Base-by-base conservation (phyloP, 352 stramenopile genomes). In the Phytophthora syringae region DNA sequence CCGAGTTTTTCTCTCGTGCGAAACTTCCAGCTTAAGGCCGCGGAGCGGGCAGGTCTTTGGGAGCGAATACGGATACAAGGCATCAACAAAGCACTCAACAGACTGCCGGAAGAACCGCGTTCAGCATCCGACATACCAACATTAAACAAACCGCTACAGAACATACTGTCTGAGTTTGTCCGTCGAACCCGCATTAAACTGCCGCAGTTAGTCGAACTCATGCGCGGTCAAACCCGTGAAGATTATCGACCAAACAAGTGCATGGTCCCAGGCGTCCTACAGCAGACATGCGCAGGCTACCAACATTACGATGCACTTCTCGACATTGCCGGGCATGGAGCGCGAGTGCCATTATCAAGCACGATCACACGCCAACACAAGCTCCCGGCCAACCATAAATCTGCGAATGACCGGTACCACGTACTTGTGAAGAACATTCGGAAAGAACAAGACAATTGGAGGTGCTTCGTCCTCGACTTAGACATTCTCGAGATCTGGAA, bases 361-460 rank as follows among this genome's bases (percentile, higher is more conserved):
- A 0, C 6, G 1, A 2, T 45, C 3, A 18, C 50, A 4, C 42
- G 13, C 1, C 47, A 56, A 24, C 10, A 37, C 1, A 30, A 45
- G 1, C 36, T 50, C 20, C 47, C 47, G 18, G 24, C 48, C 20
- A 64, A 65, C 25, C 37, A 70, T 30, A 24, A 47, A 12, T 65
- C 39, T 13, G 62, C 48, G 0, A 24, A 12, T 2, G 54, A 67
- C 1, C 50, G 51, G 0, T 64, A 66, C 25, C 11, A 28, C 6
- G 43, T 66, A 13, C 45, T 64, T 20, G 32, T 62, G 21, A 60
- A 64, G 16, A 63, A 67, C 16, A 55, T 67, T n/a, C 54, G 63
- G 4, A 66, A 52, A 20, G 49, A 62, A 27, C 55, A 61, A 50
- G 27, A 62, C 27, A 12, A 16, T 7, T 58, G 50, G 30, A 28